phyloP scores from a whole-genome alignment of 176 grass and related monocot species.

The Guadua angustifolia region DNA sequence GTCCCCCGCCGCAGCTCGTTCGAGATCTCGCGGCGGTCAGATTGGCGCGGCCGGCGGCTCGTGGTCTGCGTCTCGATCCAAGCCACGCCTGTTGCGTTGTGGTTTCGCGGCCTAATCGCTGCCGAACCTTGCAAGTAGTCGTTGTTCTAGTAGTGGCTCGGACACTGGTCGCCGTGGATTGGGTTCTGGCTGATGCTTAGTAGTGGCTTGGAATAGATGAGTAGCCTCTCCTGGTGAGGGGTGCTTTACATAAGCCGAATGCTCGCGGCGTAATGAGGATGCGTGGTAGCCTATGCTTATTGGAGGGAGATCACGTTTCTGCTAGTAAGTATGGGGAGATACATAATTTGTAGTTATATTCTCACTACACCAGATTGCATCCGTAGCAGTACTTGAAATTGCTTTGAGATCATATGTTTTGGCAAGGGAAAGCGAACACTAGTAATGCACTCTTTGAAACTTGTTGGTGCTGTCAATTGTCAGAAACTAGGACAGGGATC shows the following conservation, averaged over 20 bases:
- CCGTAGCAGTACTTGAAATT: background rate
- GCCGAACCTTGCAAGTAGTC: background rate
- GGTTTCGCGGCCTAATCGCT: background rate
- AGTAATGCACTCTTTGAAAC: background rate
- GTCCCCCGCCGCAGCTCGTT: background rate
- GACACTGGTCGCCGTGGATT: background rate
- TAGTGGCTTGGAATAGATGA: background rate
- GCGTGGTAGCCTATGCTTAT: background rate
- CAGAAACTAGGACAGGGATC: background rate
- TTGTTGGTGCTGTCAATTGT: background rate
- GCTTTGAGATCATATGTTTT: slow-evolving; percentile 19
- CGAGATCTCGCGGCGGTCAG: background rate
- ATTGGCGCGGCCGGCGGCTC: background rate
- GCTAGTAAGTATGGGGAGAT: background rate
- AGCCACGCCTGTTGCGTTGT: background rate
- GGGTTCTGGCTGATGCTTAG: background rate
- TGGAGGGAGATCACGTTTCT: background rate
- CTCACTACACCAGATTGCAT: background rate
- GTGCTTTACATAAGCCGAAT: background rate
- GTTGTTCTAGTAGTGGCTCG: background rate
- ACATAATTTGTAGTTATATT: background rate
- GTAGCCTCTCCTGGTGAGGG: background rate
- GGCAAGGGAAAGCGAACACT: background rate
- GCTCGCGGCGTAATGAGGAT: background rate
- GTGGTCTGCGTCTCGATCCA: slow-evolving; percentile 10